Evolutionary conservation across 768 basidiomycete genomes (phyloP), one percentile per base, ranked within the genome.

Genomic region (Cyathus striatus): DNA sequence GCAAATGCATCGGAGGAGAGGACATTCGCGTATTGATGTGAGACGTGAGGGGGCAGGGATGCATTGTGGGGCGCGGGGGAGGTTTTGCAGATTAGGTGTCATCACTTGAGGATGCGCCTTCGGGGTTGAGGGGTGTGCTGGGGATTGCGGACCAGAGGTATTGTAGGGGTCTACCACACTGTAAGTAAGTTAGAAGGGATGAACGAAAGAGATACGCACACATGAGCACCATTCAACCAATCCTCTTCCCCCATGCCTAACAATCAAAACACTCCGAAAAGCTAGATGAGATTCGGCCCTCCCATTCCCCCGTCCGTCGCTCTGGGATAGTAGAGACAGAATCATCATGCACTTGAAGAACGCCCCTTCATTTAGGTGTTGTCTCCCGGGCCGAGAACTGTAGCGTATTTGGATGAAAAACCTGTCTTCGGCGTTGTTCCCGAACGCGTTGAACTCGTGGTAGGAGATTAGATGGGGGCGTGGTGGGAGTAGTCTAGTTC

Each of bases 191-290:
- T 20, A 10, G 18, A 23, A 38, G 1, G 17, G 57, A 13, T 42
- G 17, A 35, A 10, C 4, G 13, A 34, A 23, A 9, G 9, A 7
- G 4, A 59, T n/a, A n/a, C 56, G 36, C 39, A 87, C 76, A 72
- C 67, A 54, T 81, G 80, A 6, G 87, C 83, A 17, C 89, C 89
- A 46, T 83, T 73, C 49, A 90, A 58, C 24, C 80, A 76, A 56
- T 87, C 79, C 52, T 92, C 89, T 55, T 91, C n/a, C 90, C 1
- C 83, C 89, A 47, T 91, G 90, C 58, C 91, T 92, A 57, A 89
- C 74, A 52, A 90, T 88, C 68, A 91, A 90, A 3, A 92, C 61
- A 4, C 82, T 81, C 0, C 63, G 25, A 87, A 64, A 49, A 91
- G 69, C 44, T 86, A 81, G 20, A 90, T 57, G 1, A 86, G 61